These are phyloP conservation scores for Vairimorpha ceranae DNA, from an alignment of 371 early-diverging fungal genomes.

Conservation along the genomic window DNA sequence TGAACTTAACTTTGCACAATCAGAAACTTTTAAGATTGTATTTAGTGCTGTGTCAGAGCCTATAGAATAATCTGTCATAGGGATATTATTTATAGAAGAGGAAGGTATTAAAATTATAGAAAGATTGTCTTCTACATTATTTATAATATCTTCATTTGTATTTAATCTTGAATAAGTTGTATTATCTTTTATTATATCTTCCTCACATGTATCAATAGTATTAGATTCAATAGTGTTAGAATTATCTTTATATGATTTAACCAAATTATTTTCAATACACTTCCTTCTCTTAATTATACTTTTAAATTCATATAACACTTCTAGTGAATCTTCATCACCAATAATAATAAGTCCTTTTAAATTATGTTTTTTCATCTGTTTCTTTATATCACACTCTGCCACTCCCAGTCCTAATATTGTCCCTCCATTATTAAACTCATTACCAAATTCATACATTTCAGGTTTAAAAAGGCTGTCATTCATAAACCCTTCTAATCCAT, in stretches of 20 bases:
- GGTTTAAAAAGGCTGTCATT: conserved; percentile 64
- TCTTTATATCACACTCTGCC: conserved; percentile 66
- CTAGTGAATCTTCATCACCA: conserved; percentile 83
- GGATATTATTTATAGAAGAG: conserved; percentile 91
- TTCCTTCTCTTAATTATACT: neutral
- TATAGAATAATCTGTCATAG: conserved; percentile 85
- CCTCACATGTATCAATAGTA: neutral
- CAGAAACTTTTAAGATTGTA: conserved; percentile 80
- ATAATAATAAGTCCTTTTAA: conserved; percentile 79
- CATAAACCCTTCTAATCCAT: conserved; percentile 86
- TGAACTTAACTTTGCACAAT: conserved; percentile 81
- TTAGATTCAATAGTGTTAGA: neutral
- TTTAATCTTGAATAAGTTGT: neutral
- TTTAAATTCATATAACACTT: conserved; percentile 64
- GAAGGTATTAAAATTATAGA: conserved; percentile 87
- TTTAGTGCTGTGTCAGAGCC: conserved; percentile 94
- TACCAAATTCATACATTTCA: conserved; percentile 66
- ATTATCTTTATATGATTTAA: neutral
- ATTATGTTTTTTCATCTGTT: conserved; percentile 75
- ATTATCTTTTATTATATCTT: neutral
- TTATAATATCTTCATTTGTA: conserved; percentile 2
- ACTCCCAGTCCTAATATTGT: conserved; percentile 83
- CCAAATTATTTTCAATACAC: neutral
- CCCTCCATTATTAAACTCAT: conserved; percentile 82
- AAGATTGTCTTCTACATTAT: conserved; percentile 49